phyloP scores from a whole-genome alignment of 371 early-diverging fungal species.

The Mortierella sp. region DNA sequence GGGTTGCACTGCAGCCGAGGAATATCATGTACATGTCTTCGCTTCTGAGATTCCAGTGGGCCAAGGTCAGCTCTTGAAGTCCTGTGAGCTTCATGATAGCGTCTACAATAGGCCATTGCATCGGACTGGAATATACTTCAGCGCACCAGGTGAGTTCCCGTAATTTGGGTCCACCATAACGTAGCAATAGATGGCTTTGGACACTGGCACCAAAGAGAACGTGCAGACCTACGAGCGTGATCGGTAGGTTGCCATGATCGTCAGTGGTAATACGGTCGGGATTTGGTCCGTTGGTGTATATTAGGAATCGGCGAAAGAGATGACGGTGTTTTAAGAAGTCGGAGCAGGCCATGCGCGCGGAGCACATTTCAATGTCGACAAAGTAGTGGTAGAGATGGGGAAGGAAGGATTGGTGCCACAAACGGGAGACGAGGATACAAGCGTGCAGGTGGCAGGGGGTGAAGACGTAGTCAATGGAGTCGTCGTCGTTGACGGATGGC shows the following conservation, averaged over 20 bases:
- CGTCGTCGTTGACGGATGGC: background rate
- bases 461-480: background rate
- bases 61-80: background rate
- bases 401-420: constrained; percentile 24
- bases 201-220: background rate
- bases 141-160: background rate
- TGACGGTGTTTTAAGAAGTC: background rate
- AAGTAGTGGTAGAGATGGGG: constrained; percentile 20
- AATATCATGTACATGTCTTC: constrained; percentile 8
- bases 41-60: background rate
- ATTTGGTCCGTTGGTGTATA: no score
- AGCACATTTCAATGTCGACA: background rate
- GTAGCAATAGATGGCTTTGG: background rate
- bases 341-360: background rate
- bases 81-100: background rate
- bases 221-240: background rate
- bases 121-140: background rate
- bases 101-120: background rate
- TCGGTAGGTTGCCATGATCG: no score
- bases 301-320: constrained; percentile 2
- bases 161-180: constrained; percentile 9
- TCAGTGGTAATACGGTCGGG: no score
- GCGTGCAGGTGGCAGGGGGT: constrained; percentile 1
- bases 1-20: constrained; percentile 1
- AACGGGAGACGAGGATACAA: constrained; percentile 26